Conservation (phyloP, 1,284 basidiomycete genomes). For the Cryptococcus deneoformans region DNA sequence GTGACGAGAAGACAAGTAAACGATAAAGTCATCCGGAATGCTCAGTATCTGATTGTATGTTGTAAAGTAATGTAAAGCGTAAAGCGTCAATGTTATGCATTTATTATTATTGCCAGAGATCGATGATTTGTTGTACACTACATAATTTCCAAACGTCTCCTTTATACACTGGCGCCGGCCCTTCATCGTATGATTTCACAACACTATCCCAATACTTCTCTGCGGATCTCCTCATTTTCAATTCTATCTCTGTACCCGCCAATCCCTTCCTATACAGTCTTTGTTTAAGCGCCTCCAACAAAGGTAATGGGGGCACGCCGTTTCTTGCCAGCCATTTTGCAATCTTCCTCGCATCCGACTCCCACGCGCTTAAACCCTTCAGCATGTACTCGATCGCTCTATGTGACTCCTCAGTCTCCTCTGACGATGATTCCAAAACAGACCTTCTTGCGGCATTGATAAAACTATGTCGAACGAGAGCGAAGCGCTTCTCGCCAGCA, state of each 20-base stretch:
- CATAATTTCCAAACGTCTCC: constrained; percentile 26
- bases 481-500: constrained; percentile 24
- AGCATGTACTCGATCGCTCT: constrained; percentile 6
- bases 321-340: constrained; percentile 25
- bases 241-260: neutral
- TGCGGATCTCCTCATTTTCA: constrained; percentile 23
- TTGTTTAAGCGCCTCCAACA: constrained; percentile 25
- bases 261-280: constrained; percentile 7
- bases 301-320: constrained; percentile 16
- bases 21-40: neutral
- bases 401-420: constrained; percentile 2
- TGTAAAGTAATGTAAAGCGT: neutral
- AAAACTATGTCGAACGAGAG: constrained; percentile 35
- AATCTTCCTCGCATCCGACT: constrained; percentile 4
- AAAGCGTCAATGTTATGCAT: neutral
- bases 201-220: constrained; percentile 16
- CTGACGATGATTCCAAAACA: neutral
- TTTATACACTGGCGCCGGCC: neutral
- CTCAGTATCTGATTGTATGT: neutral
- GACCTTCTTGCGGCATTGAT: constrained; percentile 9
- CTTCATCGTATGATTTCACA: constrained; percentile 13
- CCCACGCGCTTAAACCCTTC: constrained; percentile 4
- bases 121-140: constrained; percentile 22
- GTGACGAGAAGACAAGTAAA: neutral
- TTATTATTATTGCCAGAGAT: constrained; percentile 16